Evolutionary conservation across 2,329 filamentous ascomycete genomes (phyloP).

Genomic region (Fusarium hostae): DNA sequence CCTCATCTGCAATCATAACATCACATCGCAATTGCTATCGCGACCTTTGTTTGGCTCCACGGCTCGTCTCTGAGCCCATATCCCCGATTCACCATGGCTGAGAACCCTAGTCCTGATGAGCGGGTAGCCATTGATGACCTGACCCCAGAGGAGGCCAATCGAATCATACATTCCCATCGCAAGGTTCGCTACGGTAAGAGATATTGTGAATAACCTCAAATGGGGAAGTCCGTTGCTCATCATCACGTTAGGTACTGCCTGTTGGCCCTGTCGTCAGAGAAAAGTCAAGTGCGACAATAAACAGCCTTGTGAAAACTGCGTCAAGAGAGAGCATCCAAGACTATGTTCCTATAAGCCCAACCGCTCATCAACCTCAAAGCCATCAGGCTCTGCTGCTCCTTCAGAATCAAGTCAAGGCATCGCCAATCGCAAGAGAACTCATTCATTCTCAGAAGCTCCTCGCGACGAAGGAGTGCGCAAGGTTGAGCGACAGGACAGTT

Average conservation of each 20-base stretch:
- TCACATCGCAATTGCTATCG: constrained; percentile 34
- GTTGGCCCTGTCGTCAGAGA: constrained; percentile 74
- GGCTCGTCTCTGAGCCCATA: constrained; percentile 34
- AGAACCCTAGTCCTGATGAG: constrained; percentile 57
- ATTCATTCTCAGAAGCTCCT: constrained; percentile 48
- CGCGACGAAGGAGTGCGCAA: constrained; percentile 47
- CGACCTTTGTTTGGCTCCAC: constrained; percentile 42
- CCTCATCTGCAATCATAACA: constrained; percentile 44
- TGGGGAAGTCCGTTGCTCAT: constrained; percentile 19
- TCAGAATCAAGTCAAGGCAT: constrained; percentile 40
- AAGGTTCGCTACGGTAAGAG: constrained; percentile 74
- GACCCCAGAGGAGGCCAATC: constrained; percentile 72
- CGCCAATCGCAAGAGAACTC: constrained; percentile 48
- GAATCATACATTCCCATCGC: constrained; percentile 75
- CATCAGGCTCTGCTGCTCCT: constrained; percentile 44
- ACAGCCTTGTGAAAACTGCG: constrained; percentile 74
- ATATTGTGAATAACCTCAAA: constrained; percentile 32
- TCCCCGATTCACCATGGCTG: constrained; percentile 54
- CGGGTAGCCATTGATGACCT: constrained; percentile 64
- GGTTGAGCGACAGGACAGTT: constrained; percentile 54
- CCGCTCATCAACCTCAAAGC: constrained; percentile 54
- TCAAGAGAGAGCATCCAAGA: constrained; percentile 72
- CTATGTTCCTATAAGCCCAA: constrained; percentile 76
- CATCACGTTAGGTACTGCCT: constrained; percentile 64
- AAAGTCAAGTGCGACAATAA: constrained; percentile 78